A percentile compares a stretch with the other conserved stretches of the same genome.
Conservation (phyloP, 352 stramenopile genomes). For the Aphanomyces euteiches region DNA sequence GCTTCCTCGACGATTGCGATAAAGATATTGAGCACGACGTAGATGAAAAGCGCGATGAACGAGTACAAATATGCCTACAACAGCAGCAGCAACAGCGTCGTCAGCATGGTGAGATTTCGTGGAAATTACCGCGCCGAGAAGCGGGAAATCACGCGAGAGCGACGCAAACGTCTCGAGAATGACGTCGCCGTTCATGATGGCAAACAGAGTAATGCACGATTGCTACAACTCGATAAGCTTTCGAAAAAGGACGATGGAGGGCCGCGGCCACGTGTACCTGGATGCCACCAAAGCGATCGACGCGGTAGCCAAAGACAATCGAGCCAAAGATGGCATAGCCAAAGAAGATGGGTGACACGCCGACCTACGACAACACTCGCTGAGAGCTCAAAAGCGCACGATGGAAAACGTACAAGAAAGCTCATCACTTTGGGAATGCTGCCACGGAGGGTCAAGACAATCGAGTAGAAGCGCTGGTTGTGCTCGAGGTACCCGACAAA, state of each 20-base stretch:
- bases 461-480: conserved; percentile 83
- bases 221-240: conserved; percentile 15
- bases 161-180: conserved; percentile 88
- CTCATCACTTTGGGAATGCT: conserved; percentile 74
- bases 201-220: conserved; percentile 70
- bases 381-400: neutral
- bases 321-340: conserved; percentile 87
- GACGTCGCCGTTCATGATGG: conserved; percentile 88
- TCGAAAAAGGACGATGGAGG: conserved; percentile 43
- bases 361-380: conserved; percentile 31
- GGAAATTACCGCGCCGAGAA: conserved; percentile 53
- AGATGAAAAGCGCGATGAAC: conserved; percentile 91
- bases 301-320: conserved; percentile 82
- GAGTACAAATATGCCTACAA: conserved; percentile 66
- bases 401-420: conserved; percentile 52
- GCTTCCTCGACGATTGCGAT: conserved; percentile 89
- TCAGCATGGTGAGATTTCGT: neutral
- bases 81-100: neutral
- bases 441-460: conserved; percentile 86
- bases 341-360: conserved; percentile 84
- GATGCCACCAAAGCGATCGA: conserved; percentile 62
- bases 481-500: conserved; percentile 85
- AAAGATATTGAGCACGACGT: conserved; percentile 91
- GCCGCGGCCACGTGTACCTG: conserved; percentile 42
- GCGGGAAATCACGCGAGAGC: conserved; percentile 56